Conservation (phyloP, 108 stramenopile species). For the Cylindrotheca fusiformis region DNA sequence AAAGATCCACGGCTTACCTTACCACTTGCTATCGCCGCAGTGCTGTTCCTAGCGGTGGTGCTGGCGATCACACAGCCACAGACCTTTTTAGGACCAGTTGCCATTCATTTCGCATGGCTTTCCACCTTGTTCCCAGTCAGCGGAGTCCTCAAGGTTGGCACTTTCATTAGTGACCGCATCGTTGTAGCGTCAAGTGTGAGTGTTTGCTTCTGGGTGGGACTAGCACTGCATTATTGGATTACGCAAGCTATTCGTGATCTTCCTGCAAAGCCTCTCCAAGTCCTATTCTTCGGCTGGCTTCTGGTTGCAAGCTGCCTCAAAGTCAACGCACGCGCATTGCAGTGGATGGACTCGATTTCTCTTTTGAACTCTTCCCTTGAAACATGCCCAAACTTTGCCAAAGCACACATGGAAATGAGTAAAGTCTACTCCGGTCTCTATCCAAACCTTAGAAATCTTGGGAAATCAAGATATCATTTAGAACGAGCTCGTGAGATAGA, state of each 20-base stretch:
- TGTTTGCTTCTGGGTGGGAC: constrained; percentile 46
- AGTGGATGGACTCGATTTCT: constrained; percentile 80
- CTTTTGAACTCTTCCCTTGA: constrained; percentile 56
- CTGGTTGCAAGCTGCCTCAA: constrained; percentile 14
- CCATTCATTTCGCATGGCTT: constrained; percentile 65
- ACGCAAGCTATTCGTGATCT: constrained; percentile 1
- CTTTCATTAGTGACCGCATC: constrained; percentile 82
- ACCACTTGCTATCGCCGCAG: constrained; percentile 11
- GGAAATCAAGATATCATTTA: constrained; percentile 46
- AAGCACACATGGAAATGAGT: constrained; percentile 75
- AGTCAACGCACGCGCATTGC: constrained; percentile 46
- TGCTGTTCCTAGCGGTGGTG: constrained; percentile 28
- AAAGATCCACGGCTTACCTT: constrained; percentile 50
- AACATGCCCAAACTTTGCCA: constrained; percentile 77
- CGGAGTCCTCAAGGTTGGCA: constrained; percentile 82
- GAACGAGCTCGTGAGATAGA: constrained; percentile 64
- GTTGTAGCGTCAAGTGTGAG: constrained; percentile 72
- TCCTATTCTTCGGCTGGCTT: constrained; percentile 14
- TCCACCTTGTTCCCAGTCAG: constrained; percentile 73
- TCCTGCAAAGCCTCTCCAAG: constrained; percentile 18
- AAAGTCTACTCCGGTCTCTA: constrained; percentile 77
- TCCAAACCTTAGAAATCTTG: constrained; percentile 55
- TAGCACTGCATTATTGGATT: constrained; percentile 20
- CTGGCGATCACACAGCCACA: constrained; percentile 12
- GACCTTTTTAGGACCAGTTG: constrained; percentile 35